Base-by-base conservation (phyloP, 2,329 filamentous ascomycete species). In the Fusarium abutilonis region DNA sequence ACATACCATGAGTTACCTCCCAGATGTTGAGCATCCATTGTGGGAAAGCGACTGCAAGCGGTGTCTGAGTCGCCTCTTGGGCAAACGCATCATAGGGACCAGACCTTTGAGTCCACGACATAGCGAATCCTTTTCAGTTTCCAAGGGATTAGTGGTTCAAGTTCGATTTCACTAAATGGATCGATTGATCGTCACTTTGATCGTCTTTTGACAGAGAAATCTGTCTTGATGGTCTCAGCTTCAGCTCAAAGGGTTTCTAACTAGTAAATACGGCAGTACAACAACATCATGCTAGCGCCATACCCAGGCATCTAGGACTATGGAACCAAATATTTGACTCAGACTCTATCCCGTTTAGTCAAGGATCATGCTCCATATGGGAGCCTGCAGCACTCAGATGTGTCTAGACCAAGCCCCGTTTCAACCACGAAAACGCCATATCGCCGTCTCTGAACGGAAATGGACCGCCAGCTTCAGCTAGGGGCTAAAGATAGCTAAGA, bases 21-120 rank as follows among this genome's bases (percentile, higher is more conserved):
- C 64, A 72, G 31, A 72, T 57, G 9, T 70, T 67, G 21, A 72
- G 55, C 41, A 67, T 65, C 70, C 70, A 72, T 48, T 69, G 69
- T 21, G 67, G 61, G 17, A 72, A 64, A 10, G 46, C 52, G 17
- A 63, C 45, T 9, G 59, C 42, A 14, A 64, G 34, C 13, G 68
- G 56, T 1, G 63, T 61, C n/a, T 61, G 54, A 17, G 60, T 69
- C 19, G 70, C 64, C 43, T 67, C 57, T 29, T 64, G 59, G 19
- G 64, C 60, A 53, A 72, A 72, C 8, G 65, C 68, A 31, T 64
- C 59, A 41, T 72, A 68, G 2, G 70, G 62, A 19, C 47, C 59
- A 19, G 68, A 52, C 63, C 64, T 60, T 26, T 59, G 50, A 9
- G 69, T 72, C 70, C 70, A 72, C 38, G 70, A 72, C 70, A 72